Conservation (phyloP, 257 asterid species). For the Solanum lycopersicoides region DNA sequence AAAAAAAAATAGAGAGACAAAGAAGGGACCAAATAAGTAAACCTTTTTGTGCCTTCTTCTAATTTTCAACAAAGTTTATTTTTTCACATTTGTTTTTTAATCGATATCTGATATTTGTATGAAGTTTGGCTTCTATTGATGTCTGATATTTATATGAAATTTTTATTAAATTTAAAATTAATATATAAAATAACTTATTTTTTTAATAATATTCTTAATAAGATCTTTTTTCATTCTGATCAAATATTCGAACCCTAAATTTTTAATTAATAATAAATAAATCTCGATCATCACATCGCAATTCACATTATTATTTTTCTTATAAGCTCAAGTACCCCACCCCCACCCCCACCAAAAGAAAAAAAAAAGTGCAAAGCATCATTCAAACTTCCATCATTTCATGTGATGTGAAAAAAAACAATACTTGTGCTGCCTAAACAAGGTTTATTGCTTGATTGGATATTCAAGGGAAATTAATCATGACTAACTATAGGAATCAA, state of each 20-base stretch:
- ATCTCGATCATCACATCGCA: background rate
- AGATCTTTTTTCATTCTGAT: background rate
- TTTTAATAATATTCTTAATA: accelerated
- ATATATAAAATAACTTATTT: background rate
- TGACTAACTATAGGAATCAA: no score
- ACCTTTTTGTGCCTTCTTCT: background rate
- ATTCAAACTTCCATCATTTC: background rate
- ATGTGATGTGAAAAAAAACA: no score
- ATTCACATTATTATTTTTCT: background rate
- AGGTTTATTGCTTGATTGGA: background rate
- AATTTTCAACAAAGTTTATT: background rate
- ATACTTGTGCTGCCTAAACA: background rate
- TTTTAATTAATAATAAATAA: background rate
- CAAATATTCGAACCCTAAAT: accelerated
- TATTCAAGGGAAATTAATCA: no score
- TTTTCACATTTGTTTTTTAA: background rate
- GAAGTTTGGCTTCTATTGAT: no score
- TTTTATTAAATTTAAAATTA: background rate
- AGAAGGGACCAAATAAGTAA: background rate
- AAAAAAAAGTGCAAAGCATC: background rate
- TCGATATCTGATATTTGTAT: background rate
- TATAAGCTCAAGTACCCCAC: background rate
- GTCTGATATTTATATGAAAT: no score
- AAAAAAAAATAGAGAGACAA: background rate
- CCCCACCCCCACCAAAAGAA: background rate